Evolutionary conservation across 306 rosid species (phyloP).

Genomic region (Sicyos baderoa): DNA sequence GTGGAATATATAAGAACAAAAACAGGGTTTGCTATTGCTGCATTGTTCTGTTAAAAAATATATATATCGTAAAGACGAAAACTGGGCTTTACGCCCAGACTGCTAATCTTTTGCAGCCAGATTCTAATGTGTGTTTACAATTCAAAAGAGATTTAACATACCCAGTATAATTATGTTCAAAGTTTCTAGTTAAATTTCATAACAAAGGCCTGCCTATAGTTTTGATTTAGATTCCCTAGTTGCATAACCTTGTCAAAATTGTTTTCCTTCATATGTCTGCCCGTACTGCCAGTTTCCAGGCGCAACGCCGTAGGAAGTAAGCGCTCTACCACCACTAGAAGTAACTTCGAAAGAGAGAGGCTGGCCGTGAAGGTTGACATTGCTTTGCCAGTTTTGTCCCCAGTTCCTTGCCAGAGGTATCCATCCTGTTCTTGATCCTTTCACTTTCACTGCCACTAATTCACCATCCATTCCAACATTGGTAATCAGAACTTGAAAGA

Average conservation of each 20-base stretch:
- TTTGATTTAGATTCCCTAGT: neutral
- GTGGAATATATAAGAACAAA: neutral
- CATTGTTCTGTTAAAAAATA: neutral
- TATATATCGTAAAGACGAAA: neutral
- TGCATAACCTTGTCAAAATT: conserved; percentile 29
- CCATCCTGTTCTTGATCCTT: conserved; percentile 95
- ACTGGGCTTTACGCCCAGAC: neutral
- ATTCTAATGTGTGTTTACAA: conserved; percentile 5
- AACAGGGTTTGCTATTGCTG: neutral
- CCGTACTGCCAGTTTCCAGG: conserved; percentile 67
- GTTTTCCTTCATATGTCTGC: conserved; percentile 90
- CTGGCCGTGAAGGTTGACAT: conserved; percentile 62
- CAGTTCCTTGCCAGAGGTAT: conserved; percentile 84
- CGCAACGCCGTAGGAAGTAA: conserved; percentile 77
- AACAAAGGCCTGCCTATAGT: neutral
- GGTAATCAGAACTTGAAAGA: conserved; percentile 63
- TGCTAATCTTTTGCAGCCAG: neutral
- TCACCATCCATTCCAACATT: conserved; percentile 90
- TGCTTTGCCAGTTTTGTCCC: conserved; percentile 92
- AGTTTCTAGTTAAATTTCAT: conserved; percentile 9
- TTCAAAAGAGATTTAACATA: conserved; percentile 5
- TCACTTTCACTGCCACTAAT: conserved; percentile 81
- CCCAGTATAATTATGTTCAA: neutral
- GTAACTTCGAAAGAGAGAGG: conserved; percentile 93
- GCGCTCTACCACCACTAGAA: conserved; percentile 61